Percentiles rank a stretch among this genome's conserved stretches.
Conservation (phyloP, 257 asterid species). For the Galeopsis tetrahit region DNA sequence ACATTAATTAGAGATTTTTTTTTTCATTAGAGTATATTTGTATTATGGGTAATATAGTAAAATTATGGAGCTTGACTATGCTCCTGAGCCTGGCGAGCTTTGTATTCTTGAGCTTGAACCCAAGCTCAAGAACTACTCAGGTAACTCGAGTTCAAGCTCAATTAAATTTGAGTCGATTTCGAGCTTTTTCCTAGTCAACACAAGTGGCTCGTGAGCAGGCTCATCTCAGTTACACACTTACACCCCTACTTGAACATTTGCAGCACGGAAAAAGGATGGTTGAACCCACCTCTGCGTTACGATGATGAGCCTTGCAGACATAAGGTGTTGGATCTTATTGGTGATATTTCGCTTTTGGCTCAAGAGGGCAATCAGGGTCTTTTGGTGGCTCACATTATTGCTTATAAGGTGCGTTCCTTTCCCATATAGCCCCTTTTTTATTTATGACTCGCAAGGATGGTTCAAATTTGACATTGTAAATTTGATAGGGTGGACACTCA, state of each 20-base stretch:
- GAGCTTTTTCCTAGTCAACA: too few relatives aligned
- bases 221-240: too few relatives aligned
- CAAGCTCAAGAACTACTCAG: too few relatives aligned
- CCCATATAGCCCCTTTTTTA: slow-evolving; percentile 3
- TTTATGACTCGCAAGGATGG: background rate
- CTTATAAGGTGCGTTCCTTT: slow-evolving; percentile 67
- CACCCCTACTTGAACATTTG: background rate
- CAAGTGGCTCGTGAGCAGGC: too few relatives aligned
- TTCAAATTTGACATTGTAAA: slow-evolving; percentile 3
- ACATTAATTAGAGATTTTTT: too few relatives aligned
- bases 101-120: too few relatives aligned
- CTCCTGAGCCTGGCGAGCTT: too few relatives aligned
- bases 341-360: slow-evolving; percentile 92
- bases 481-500: slow-evolving; percentile 77
- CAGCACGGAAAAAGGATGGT: slow-evolving; percentile 79
- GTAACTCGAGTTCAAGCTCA: too few relatives aligned
- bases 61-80: too few relatives aligned
- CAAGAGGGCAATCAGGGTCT: slow-evolving; percentile 86
- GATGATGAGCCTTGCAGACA: slow-evolving; percentile 92
- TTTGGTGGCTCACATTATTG: slow-evolving; percentile 75
- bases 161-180: too few relatives aligned
- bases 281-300: slow-evolving; percentile 87
- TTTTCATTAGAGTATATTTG: too few relatives aligned
- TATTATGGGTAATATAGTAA: too few relatives aligned
- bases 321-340: slow-evolving; percentile 93